Percentiles rank a stretch among this genome's conserved stretches.
These are phyloP conservation scores for Mortierella hygrophila DNA, from an alignment of 192 early-diverging fungal species.

Conservation along the genomic window DNA sequence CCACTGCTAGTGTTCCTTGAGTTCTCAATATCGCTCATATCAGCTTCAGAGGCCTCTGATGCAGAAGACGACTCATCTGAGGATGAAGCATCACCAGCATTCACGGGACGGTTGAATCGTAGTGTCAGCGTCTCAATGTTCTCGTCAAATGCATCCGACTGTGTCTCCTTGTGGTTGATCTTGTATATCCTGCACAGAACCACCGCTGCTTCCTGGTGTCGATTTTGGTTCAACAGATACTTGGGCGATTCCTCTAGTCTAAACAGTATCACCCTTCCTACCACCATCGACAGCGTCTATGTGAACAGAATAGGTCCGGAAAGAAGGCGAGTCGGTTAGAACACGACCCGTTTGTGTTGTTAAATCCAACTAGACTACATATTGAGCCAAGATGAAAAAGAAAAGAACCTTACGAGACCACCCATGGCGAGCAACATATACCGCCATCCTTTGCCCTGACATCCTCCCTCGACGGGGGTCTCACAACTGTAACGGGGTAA, in stretches of 20 bases:
- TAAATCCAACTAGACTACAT: background rate
- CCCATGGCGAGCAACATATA: constrained; percentile 76
- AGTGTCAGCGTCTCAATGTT: constrained; percentile 37
- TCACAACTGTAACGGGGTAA: constrained; percentile 80
- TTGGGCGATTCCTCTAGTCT: constrained; percentile 85
- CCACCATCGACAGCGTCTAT: constrained; percentile 77
- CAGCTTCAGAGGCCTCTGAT: constrained; percentile 12
- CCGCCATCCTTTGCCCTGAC: constrained; percentile 85
- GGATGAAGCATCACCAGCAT: constrained; percentile 9
- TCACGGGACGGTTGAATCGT: constrained; percentile 14
- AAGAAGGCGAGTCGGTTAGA: background rate
- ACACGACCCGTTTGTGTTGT: too few species aligned
- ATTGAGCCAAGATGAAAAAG: background rate
- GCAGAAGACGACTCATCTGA: constrained; percentile 17
- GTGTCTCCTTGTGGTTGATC: constrained; percentile 67
- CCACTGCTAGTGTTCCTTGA: background rate
- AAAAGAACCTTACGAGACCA: constrained; percentile 45
- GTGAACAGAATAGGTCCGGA: background rate
- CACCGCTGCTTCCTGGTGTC: constrained; percentile 73
- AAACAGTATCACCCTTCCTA: constrained; percentile 76
- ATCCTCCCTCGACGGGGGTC: constrained; percentile 62
- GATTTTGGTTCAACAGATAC: constrained; percentile 75
- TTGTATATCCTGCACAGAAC: constrained; percentile 75
- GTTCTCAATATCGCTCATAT: background rate
- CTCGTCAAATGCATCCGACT: constrained; percentile 49